A percentile compares a stretch with the other conserved stretches of the same genome.
These are phyloP conservation scores for Ocimum tenuiflorum DNA, from an alignment of 257 asterid genomes.

Conservation along the genomic window DNA sequence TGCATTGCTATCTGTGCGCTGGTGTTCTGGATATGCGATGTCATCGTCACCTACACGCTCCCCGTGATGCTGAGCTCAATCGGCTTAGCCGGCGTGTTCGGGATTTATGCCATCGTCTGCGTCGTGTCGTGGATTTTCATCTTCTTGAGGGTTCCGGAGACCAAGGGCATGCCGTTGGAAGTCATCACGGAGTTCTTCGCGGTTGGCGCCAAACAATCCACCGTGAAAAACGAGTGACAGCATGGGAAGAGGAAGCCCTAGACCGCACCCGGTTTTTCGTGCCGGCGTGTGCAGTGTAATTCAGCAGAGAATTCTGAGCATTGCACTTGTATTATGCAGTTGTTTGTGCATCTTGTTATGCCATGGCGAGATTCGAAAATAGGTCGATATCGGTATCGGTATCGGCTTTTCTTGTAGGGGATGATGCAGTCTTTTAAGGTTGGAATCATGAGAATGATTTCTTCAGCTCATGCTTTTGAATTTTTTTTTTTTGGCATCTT, in stretches of 20 bases:
- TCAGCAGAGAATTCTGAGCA: neutral
- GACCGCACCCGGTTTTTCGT: no score
- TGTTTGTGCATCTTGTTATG: neutral
- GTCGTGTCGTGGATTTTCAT: conserved; percentile 59
- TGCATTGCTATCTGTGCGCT: conserved; percentile 86
- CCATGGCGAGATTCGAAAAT: neutral
- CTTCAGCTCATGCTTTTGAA: neutral
- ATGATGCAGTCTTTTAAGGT: no score
- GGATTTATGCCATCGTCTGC: conserved; percentile 63
- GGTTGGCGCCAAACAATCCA: conserved; percentile 59
- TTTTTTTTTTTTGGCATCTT: no score
- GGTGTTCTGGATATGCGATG: conserved; percentile 88
- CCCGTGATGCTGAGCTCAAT: conserved; percentile 73
- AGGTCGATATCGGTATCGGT: neutral
- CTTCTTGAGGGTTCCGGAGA: conserved; percentile 72
- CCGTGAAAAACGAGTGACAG: conserved; percentile 29
- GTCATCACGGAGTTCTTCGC: conserved; percentile 82
- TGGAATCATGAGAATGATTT: neutral
- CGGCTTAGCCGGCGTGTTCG: conserved; percentile 74
- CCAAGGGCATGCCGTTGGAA: conserved; percentile 86
- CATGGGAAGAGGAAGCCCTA: no score
- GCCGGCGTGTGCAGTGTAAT: conserved; percentile 10
- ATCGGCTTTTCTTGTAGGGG: neutral
- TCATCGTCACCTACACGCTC: conserved; percentile 69
- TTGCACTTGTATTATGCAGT: neutral